These are phyloP conservation scores for Dichotomocladium elegans DNA, from an alignment of 371 early-diverging fungal species.

Conservation along the genomic window DNA sequence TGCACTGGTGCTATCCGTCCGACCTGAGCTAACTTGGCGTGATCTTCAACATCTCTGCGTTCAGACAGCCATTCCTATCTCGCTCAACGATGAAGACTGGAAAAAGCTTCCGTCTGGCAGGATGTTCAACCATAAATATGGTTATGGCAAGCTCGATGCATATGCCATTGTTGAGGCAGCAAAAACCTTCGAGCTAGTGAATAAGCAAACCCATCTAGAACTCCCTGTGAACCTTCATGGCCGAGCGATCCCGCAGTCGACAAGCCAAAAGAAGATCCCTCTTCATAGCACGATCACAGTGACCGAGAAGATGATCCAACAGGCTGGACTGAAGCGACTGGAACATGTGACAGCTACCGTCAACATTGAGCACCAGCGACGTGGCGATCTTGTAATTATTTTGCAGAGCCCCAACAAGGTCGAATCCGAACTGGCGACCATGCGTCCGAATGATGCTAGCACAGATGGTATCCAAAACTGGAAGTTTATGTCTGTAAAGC, in stretches of 20 bases:
- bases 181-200: constrained; percentile 59
- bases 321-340: constrained; percentile 49
- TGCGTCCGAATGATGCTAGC: constrained; percentile 63
- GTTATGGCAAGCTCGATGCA: constrained; percentile 90
- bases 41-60: constrained; percentile 87
- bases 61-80: constrained; percentile 75
- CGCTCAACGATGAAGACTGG: constrained; percentile 61
- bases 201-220: constrained; percentile 57
- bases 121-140: constrained; percentile 83
- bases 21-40: constrained; percentile 91
- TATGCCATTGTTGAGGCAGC: constrained; percentile 79
- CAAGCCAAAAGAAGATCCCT: constrained; percentile 20
- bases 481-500: constrained; percentile 95
- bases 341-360: constrained; percentile 91
- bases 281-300: constrained; percentile 36
- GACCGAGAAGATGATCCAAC: constrained; percentile 41
- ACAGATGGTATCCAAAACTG: constrained; percentile 79
- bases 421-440: constrained; percentile 64
- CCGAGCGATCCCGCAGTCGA: constrained; percentile 54
- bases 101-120: constrained; percentile 57
- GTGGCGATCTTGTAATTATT: constrained; percentile 80
- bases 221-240: constrained; percentile 39
- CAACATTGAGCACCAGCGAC: constrained; percentile 69
- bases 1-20: constrained; percentile 82
- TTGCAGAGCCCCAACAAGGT: constrained; percentile 71